phyloP scores from a whole-genome alignment of 148 eudicot genomes.

The Silene uniflora region DNA sequence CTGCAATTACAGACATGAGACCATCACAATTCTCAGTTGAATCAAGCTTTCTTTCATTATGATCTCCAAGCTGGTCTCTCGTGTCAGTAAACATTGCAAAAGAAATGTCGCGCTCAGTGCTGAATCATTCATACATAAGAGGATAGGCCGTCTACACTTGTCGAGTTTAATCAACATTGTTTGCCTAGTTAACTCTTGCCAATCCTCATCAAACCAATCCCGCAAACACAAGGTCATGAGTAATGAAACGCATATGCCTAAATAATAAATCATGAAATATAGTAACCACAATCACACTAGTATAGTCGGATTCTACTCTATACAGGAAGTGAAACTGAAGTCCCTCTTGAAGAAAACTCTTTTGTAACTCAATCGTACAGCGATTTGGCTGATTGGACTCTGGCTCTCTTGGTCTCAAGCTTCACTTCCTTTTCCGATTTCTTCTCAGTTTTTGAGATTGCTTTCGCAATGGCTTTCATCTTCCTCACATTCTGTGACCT shows the following conservation, averaged over 20 bases:
- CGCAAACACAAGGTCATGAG: background rate
- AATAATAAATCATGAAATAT: too few species aligned
- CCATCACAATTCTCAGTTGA: too few species aligned
- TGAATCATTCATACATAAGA: too few species aligned
- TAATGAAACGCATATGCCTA: background rate
- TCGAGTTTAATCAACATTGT: background rate
- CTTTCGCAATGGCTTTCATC: slow-evolving; percentile 83
- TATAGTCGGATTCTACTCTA: background rate
- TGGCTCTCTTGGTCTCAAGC: slow-evolving; percentile 59
- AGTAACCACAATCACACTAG: background rate
- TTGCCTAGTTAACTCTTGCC: background rate
- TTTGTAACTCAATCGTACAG: slow-evolving; percentile 53
- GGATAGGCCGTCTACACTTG: background rate
- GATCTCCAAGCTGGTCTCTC: too few species aligned
- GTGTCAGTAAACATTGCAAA: too few species aligned
- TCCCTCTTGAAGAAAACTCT: background rate
- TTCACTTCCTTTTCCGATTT: slow-evolving; percentile 43
- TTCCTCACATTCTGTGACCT: slow-evolving; percentile 74
- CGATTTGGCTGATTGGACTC: slow-evolving; percentile 65
- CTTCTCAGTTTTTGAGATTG: slow-evolving; percentile 62
- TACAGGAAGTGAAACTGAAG: slow-evolving; percentile 9
- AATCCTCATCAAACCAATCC: background rate
- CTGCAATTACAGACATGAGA: too few species aligned
- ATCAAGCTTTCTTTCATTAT: too few species aligned
- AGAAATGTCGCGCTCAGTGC: too few species aligned